Percentiles rank a stretch among this genome's conserved stretches.
phyloP scores from a whole-genome alignment of 352 stramenopile species.

The Phytophthora citrophthora region DNA sequence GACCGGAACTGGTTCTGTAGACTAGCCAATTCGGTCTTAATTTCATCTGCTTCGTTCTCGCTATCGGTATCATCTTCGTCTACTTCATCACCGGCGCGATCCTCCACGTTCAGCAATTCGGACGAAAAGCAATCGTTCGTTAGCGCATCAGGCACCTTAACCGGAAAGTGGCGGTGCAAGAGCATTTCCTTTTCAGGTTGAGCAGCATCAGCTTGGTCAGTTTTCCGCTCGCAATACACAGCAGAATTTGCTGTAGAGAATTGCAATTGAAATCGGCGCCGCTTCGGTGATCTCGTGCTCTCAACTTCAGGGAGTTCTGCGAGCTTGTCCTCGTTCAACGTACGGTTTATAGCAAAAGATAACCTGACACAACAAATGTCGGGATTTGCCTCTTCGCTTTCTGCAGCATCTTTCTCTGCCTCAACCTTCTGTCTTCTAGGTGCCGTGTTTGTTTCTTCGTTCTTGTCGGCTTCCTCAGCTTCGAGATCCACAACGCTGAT shows the following conservation, averaged over 20 bases:
- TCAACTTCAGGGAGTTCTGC: constrained; percentile 25
- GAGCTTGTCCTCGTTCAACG: constrained; percentile 28
- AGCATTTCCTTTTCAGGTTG: constrained; percentile 44
- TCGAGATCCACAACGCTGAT: constrained; percentile 70
- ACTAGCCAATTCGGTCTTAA: constrained; percentile 53
- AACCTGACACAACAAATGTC: constrained; percentile 30
- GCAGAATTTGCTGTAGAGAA: constrained; percentile 50
- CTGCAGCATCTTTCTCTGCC: constrained; percentile 16
- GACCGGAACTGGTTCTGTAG: constrained; percentile 56
- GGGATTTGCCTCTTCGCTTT: constrained; percentile 14
- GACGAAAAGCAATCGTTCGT: constrained; percentile 51
- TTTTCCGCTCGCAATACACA: constrained; percentile 48
- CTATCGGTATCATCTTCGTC: constrained; percentile 57
- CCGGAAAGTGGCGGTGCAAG: constrained; percentile 64
- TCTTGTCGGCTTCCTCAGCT: constrained; percentile 37
- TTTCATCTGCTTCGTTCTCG: constrained; percentile 49
- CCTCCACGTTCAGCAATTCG: constrained; percentile 44
- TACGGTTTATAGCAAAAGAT: constrained; percentile 27
- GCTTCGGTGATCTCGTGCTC: constrained; percentile 14
- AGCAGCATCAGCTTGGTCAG: not conserved
- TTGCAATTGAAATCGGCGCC: constrained; percentile 45
- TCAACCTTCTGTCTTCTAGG: constrained; percentile 18
- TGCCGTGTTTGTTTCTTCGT: constrained; percentile 14
- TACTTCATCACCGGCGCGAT: constrained; percentile 45
- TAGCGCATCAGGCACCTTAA: constrained; percentile 45